Evolutionary conservation across 2,329 filamentous ascomycete genomes (phyloP).

Genomic region (Lizonia empirigonia): DNA sequence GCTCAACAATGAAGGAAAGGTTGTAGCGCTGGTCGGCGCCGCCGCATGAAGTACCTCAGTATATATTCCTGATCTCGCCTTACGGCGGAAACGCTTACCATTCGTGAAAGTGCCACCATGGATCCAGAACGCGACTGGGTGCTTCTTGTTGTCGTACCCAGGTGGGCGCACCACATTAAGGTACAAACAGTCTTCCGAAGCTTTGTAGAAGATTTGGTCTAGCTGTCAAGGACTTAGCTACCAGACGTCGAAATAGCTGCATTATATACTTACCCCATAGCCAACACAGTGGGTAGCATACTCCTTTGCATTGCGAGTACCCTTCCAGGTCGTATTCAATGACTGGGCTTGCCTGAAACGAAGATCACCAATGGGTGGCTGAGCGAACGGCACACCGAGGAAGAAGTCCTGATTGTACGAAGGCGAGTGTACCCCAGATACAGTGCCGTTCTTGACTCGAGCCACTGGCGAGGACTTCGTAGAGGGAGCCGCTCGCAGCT

Average conservation of each 20-base stretch:
- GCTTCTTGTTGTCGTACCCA: constrained; percentile 7
- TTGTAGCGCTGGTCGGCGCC: constrained; percentile 57
- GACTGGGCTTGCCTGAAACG: constrained; percentile 23
- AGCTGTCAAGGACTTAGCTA: constrained; percentile 10
- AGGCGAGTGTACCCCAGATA: constrained; percentile 42
- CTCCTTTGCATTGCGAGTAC: constrained; percentile 44
- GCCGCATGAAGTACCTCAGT: constrained; percentile 25
- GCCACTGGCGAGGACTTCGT: constrained; percentile 31
- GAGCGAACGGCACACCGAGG: constrained; percentile 23
- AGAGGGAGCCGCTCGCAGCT: neutral
- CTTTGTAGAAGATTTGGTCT: constrained; percentile 18
- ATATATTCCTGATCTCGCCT: neutral
- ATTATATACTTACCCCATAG: constrained; percentile 9
- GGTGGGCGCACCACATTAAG: constrained; percentile 44
- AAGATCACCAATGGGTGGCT: constrained; percentile 39
- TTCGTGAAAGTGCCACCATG: constrained; percentile 44
- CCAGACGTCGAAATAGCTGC: neutral
- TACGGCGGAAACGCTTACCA: neutral
- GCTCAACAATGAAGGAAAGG: constrained; percentile 48
- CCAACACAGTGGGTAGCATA: constrained; percentile 29
- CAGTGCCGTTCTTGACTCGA: constrained; percentile 49
- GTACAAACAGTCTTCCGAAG: constrained; percentile 49
- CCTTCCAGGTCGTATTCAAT: constrained; percentile 30
- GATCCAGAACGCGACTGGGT: constrained; percentile 24
- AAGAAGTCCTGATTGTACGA: constrained; percentile 50